Evolutionary conservation across 176 grass and related monocot species (phyloP), one percentile per base, ranked within the genome.

Genomic region (Lolium rigidum): DNA sequence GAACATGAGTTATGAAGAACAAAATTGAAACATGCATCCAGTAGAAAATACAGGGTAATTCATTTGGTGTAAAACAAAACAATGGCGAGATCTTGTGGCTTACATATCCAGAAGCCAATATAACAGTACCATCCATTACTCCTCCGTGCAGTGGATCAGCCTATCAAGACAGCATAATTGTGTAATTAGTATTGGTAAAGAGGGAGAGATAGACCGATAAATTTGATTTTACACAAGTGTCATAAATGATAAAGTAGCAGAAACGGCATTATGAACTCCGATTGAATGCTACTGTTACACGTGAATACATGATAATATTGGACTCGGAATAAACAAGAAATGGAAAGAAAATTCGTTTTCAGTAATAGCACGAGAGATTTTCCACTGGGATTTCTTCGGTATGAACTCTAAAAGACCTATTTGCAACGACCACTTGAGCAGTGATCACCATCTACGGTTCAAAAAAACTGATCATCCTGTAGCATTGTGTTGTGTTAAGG

Each of bases 41-140:
- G 56, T 10, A 38, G 70, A 63, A 47, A 82, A 31, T 18, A 51
- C 14, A 54, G 4, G 1, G 20, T 24, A 24, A 69, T 58, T 9
- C 13, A 58, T 17, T 67, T 85, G 5, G 31, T 58, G 4, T 54
- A 76, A 58, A 54, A 66, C 17, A 13, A 74, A 74, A 7, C 24
- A 75, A 58, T 14, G 7, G 6, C 46, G 14, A 66, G 41, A 77
- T 14, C 2, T 70, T 39, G 16, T 46, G n/a, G 81, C 83, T 78
- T 86, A 86, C 88, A 82, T 81, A 9, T 86, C 78, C 88, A 22
- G 88, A 90, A 1, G 62, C 61, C 63, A 86, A 63, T 39, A 90
- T 86, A 50, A 86, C 31, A 7, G 78, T 83, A 90, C 82, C 43
- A 4, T 69, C 51, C 88, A 86, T 86, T 68, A 63, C 15, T 86